Evolutionary conservation across 306 rosid species (phyloP).

Genomic region (Gillenia trifoliata): DNA sequence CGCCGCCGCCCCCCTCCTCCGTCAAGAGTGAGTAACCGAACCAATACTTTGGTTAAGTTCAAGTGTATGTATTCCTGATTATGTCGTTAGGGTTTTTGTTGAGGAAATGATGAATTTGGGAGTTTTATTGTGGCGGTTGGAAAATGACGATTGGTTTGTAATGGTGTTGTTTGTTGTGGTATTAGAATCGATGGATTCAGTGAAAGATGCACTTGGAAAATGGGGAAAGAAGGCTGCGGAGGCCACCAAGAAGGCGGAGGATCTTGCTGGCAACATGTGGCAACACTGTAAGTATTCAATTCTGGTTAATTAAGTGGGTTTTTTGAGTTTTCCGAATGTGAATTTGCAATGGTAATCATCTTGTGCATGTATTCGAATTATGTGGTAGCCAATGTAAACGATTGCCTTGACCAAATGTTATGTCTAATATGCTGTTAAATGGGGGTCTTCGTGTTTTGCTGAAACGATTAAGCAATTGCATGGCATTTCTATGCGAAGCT

Average conservation of each 20-base stretch:
- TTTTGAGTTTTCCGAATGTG: neutral
- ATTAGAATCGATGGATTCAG: slow-evolving; percentile 68
- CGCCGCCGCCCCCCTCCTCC: slow-evolving; percentile 36
- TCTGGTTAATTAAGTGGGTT: neutral
- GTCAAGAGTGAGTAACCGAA: slow-evolving; percentile 47
- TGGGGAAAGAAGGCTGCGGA: slow-evolving; percentile 97
- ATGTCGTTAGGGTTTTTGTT: neutral
- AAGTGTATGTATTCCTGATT: too few species aligned
- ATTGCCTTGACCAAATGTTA: neutral
- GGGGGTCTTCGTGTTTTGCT: neutral
- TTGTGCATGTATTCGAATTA: neutral
- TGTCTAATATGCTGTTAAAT: neutral
- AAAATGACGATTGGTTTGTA: neutral
- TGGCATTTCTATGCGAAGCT: neutral
- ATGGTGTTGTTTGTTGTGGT: slow-evolving; percentile 1
- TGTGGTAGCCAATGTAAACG: neutral
- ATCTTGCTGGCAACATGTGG: slow-evolving; percentile 96
- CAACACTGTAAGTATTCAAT: slow-evolving; percentile 64
- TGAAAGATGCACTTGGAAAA: slow-evolving; percentile 73
- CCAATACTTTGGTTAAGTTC: neutral
- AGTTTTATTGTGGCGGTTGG: neutral
- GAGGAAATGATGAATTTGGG: neutral
- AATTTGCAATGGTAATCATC: neutral
- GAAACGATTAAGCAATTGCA: neutral
- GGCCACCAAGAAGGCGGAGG: slow-evolving; percentile 91